Conservation (phyloP, 805 yeast species). For the Debaryomyces tyrocola region DNA sequence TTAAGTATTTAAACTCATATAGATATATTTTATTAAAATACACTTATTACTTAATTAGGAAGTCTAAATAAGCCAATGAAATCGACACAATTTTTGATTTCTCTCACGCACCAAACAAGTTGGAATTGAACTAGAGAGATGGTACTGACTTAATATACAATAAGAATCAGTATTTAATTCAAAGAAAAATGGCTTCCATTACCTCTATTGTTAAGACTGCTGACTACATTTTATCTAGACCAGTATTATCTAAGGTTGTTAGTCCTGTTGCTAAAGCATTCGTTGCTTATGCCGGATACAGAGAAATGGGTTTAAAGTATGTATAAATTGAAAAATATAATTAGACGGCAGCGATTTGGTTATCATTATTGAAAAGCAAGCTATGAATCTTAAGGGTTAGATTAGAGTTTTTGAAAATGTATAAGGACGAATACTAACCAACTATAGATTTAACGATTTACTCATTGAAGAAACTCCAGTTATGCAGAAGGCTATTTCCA, state of each 20-base stretch:
- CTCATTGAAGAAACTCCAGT: constrained; percentile 83
- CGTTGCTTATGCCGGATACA: constrained; percentile 81
- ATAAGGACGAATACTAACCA: constrained; percentile 15
- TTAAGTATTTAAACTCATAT: constrained; percentile 19
- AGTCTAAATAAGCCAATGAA: constrained; percentile 28
- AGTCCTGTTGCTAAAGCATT: constrained; percentile 80
- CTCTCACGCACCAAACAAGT: constrained; percentile 1
- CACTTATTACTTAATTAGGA: constrained; percentile 20
- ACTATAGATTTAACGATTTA: constrained; percentile 72
- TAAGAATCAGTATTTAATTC: too few species aligned
- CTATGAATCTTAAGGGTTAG: too few species aligned
- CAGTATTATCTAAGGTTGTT: constrained; percentile 70
- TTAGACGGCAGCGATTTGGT: too few species aligned
- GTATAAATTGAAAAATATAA: constrained; percentile 9
- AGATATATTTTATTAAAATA: background rate
- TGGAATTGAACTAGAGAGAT: constrained; percentile 1
- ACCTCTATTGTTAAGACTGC: constrained; percentile 73
- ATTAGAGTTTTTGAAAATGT: too few species aligned
- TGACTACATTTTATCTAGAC: constrained; percentile 78
- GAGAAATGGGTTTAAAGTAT: constrained; percentile 83
- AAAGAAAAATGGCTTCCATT: constrained; percentile 50
- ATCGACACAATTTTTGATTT: constrained; percentile 17
- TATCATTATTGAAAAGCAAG: too few species aligned
- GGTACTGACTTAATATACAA: background rate
- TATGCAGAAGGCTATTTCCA: constrained; percentile 81